Evolutionary conservation across 805 yeast species (phyloP), one percentile per base, ranked within the genome.

Genomic region (Cyberlindnera veronae): DNA sequence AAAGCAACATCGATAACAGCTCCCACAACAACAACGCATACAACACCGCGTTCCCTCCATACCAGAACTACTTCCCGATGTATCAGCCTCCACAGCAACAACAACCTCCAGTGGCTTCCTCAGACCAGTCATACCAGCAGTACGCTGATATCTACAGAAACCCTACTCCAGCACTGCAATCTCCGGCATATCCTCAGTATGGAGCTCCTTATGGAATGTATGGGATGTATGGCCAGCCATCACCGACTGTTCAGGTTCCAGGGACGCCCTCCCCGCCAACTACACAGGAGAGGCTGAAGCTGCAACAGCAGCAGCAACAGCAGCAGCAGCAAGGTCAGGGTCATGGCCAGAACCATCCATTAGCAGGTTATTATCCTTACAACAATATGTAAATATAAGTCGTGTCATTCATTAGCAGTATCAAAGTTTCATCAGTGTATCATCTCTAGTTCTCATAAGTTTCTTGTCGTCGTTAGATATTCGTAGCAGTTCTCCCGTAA

Each of bases 181-280:
- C 26, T 4, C 24, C 19, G 29, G 23, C 29, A 6, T 24, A 27
- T 17, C 32, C 17, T 15, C 32, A 17, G 10, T 34, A 34, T 24
- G 26, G 18, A 6, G 32, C 34, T 15, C 32, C 32, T 8, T 29
- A 17, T 13, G 32, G 22, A 17, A 22, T 22, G 9, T 34, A 34
- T 34, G 38, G 23, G n/a, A 20, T 21, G 36, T 22, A 22, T 22
- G 37, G 34, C 6, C 36, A 29, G 14, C 41, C 15, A 23, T n/a
- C n/a, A 17, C 31, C 22, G 6, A 36, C 39, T 16, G 16, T 37
- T 6, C 51, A 46, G 29, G 41, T 45, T 15, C 49, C 42, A 8
- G 40, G 37, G 19, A 48, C 41, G 11, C 55, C 41, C 17, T 34
- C 39, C 12, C 42, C 24, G 15, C 42, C 34, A 6, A 22, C 26